Conservation (phyloP, 441 rosid species). For the Brassica hybrid region DNA sequence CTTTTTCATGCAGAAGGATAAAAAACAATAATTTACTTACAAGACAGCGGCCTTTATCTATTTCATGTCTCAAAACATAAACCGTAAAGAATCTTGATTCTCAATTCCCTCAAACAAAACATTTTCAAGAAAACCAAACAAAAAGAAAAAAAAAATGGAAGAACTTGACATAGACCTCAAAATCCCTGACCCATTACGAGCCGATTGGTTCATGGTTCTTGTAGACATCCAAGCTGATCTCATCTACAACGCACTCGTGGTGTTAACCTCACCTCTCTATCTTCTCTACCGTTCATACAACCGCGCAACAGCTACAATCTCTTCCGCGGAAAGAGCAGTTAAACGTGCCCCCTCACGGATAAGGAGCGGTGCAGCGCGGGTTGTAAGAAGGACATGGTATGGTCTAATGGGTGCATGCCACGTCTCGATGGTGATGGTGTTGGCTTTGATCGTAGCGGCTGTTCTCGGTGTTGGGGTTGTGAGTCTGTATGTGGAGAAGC, state of each 20-base stretch:
- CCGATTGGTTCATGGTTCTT: conserved; percentile 55
- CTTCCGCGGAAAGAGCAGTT: conserved; percentile 47
- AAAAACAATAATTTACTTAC: background rate
- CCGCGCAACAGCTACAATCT: conserved; percentile 49
- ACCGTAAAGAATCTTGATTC: conserved; percentile 17
- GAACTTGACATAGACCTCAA: conserved; percentile 24
- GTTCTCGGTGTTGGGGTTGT: conserved; percentile 64
- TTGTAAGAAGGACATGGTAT: conserved; percentile 49
- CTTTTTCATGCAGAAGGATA: conserved; percentile 29
- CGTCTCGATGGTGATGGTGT: conserved; percentile 50
- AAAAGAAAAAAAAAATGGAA: conserved; percentile 14
- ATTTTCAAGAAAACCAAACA: background rate
- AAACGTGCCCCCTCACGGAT: conserved; percentile 46
- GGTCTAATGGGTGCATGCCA: conserved; percentile 69
- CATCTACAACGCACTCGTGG: conserved; percentile 49
- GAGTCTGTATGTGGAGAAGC: conserved; percentile 65
- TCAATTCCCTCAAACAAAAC: background rate
- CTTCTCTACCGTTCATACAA: conserved; percentile 56
- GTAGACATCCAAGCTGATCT: conserved; percentile 58
- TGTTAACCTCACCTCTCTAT: conserved; percentile 57
- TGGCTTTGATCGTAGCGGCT: conserved; percentile 54
- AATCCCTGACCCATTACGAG: conserved; percentile 47
- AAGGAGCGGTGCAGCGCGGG: conserved; percentile 27
- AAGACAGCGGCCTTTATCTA: conserved; percentile 22
- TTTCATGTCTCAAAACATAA: conserved; percentile 12